A percentile compares a stretch with the other conserved stretches of the same genome.
Evolutionary conservation across 1,284 basidiomycete species (phyloP).

Genomic region (Tremellales sp.): DNA sequence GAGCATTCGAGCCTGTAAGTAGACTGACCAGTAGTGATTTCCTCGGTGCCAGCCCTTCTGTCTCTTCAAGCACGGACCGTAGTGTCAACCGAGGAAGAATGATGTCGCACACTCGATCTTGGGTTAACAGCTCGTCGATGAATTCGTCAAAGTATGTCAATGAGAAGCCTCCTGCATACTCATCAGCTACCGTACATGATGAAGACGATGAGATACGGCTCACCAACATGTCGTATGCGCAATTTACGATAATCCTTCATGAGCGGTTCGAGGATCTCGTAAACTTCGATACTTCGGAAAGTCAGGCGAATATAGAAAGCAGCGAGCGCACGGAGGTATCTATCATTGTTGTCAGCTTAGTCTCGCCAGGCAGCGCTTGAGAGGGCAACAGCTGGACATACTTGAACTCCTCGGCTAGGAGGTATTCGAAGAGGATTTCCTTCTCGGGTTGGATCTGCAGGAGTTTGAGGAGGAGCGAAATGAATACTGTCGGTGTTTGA

Average conservation of each 20-base stretch:
- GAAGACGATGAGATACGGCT: conserved; percentile 41
- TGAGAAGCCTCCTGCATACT: conserved; percentile 63
- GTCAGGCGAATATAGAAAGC: conserved; percentile 94
- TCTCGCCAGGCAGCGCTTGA: neutral
- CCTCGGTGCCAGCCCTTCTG: conserved; percentile 72
- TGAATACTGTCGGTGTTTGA: conserved; percentile 84
- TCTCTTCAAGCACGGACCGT: conserved; percentile 83
- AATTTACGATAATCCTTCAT: conserved; percentile 92
- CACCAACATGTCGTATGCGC: conserved; percentile 72
- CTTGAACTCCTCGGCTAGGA: conserved; percentile 97
- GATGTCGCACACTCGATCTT: conserved; percentile 94
- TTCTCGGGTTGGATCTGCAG: conserved; percentile 97
- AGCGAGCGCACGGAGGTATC: conserved; percentile 88
- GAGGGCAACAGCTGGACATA: conserved; percentile 54
- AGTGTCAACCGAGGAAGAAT: conserved; percentile 87
- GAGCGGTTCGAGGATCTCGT: conserved; percentile 87
- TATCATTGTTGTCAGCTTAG: conserved; percentile 45
- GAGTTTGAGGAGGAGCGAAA: conserved; percentile 87
- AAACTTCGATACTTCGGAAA: conserved; percentile 82
- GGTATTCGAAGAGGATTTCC: conserved; percentile 90
- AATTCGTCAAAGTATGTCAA: conserved; percentile 91
- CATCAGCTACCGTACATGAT: neutral
- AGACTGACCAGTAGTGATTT: conserved; percentile 25
- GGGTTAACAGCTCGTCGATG: conserved; percentile 73
- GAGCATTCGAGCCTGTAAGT: neutral